phyloP scores from a whole-genome alignment of 371 early-diverging fungal species.

The Capillidium rhysosporum region DNA sequence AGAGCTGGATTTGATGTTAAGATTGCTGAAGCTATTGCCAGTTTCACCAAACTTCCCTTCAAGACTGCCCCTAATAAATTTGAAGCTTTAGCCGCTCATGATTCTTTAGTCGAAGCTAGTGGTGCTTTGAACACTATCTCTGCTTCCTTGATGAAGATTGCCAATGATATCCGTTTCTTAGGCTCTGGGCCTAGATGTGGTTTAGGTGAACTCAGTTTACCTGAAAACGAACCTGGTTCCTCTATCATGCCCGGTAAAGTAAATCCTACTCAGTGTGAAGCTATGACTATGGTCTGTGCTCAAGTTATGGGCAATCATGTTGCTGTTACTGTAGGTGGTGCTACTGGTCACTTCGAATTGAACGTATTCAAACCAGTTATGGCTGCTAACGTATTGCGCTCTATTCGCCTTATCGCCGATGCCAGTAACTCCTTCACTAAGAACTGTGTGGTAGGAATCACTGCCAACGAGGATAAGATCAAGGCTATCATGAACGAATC shows the following conservation, averaged over 20 bases:
- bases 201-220: constrained; percentile 76
- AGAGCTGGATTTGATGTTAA: constrained; percentile 68
- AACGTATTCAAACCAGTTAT: constrained; percentile 96
- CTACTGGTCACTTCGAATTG: constrained; percentile 91
- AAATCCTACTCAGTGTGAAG: constrained; percentile 95
- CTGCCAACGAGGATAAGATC: constrained; percentile 75
- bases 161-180: constrained; percentile 85
- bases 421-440: constrained; percentile 67
- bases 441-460: constrained; percentile 83
- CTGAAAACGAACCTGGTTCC: constrained; percentile 95
- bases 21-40: constrained; percentile 60
- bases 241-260: constrained; percentile 98
- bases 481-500: constrained; percentile 61
- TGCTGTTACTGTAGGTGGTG: constrained; percentile 70
- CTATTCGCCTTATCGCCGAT: constrained; percentile 65
- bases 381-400: constrained; percentile 84
- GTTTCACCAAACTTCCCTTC: constrained; percentile 62
- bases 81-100: constrained; percentile 91
- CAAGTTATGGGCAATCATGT: constrained; percentile 94
- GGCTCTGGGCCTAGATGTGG: constrained; percentile 95
- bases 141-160: constrained; percentile 92
- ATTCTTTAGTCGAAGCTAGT: constrained; percentile 85
- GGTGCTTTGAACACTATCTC: constrained; percentile 85
- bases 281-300: constrained; percentile 94
- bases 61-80: constrained; percentile 93